Percentiles rank a stretch among this genome's conserved stretches.
Evolutionary conservation across 192 early-diverging fungal species (phyloP).

Genomic region (Gonapodya prolifera): DNA sequence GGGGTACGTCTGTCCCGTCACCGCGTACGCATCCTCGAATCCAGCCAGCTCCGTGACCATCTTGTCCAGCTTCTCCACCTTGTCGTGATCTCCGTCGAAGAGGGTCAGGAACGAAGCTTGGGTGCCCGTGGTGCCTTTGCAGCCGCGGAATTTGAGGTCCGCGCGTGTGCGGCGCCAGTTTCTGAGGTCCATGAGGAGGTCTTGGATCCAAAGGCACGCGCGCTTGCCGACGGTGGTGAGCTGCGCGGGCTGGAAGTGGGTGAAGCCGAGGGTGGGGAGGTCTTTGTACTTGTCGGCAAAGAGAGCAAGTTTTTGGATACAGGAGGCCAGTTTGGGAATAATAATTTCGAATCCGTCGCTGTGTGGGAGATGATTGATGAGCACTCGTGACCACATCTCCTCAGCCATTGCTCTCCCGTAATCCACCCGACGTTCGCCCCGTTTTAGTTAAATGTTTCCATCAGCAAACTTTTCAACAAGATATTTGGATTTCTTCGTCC

Average conservation of each 20-base stretch:
- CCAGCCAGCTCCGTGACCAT: conserved; percentile 81
- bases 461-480: too few relatives aligned
- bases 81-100: conserved; percentile 86
- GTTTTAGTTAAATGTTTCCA: too few relatives aligned
- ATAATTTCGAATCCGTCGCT: conserved; percentile 85
- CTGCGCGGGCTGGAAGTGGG: conserved; percentile 98
- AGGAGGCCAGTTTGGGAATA: conserved; percentile 72
- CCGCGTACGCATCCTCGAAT: conserved; percentile 71
- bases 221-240: conserved; percentile 97
- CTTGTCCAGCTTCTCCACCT: conserved; percentile 68
- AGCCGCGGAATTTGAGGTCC: conserved; percentile 87
- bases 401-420: too few relatives aligned
- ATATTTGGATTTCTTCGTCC: too few relatives aligned
- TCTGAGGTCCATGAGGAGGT: conserved; percentile 88
- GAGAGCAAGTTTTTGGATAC: conserved; percentile 59
- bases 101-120: conserved; percentile 95
- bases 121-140: conserved; percentile 97
- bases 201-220: conserved; percentile 91
- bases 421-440: too few relatives aligned
- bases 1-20: conserved; percentile 95
- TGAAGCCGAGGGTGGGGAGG: conserved; percentile 92
- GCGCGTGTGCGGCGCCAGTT: conserved; percentile 78
- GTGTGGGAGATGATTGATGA: too few relatives aligned
- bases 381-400: too few relatives aligned
- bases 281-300: conserved; percentile 74